Conservation (phyloP, 495 filamentous ascomycete genomes). For the Lepraria neglecta region DNA sequence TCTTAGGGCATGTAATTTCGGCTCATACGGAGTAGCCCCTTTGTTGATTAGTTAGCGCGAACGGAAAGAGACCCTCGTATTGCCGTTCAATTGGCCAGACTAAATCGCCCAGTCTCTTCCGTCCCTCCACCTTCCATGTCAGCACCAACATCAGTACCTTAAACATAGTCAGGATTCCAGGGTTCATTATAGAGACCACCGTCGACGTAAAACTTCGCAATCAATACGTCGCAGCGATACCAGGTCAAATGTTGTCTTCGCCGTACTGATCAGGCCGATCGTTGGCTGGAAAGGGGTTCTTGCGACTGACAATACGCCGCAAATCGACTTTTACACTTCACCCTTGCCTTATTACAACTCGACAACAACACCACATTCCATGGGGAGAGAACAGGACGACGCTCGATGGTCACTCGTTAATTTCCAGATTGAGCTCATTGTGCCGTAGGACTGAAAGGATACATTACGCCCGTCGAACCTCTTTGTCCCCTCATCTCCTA, state of each 20-base stretch:
- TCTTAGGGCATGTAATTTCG: too few relatives aligned
- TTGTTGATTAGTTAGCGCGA: too few relatives aligned
- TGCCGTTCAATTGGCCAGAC: too few relatives aligned
- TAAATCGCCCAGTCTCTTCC: too few relatives aligned
- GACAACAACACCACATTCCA: constrained; percentile 2
- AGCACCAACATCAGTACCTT: background rate
- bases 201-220: background rate
- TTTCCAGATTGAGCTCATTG: background rate
- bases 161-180: background rate
- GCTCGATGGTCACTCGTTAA: constrained; percentile 8
- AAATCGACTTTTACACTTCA: constrained; percentile 12
- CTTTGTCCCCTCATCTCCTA: background rate
- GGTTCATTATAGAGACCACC: background rate
- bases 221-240: constrained; percentile 3
- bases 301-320: constrained; percentile 17
- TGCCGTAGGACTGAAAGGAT: background rate
- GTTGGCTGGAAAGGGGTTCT: background rate
- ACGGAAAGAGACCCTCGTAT: too few relatives aligned
- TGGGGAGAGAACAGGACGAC: background rate
- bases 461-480: background rate
- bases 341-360: constrained; percentile 7
- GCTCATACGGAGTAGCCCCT: too few relatives aligned
- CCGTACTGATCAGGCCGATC: constrained; percentile 9
- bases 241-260: background rate
- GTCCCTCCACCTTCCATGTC: background rate